A percentile compares a stretch with the other conserved stretches of the same genome.
Conservation (phyloP, 1,139 yeast species). For the Debaryomyces udenii region DNA sequence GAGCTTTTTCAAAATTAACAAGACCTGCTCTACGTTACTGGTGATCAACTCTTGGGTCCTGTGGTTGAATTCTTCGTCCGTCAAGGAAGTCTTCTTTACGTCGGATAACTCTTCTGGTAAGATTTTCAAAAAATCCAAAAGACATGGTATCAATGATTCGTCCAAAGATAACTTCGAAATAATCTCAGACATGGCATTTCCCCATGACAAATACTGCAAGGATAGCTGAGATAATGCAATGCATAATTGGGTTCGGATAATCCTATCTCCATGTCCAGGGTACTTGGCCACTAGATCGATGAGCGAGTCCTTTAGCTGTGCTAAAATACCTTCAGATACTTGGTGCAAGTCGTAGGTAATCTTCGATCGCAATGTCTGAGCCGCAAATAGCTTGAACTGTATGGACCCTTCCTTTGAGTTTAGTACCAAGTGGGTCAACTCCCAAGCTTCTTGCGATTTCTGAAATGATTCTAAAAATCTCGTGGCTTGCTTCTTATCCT, state of each 20-base stretch:
- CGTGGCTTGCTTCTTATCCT: constrained; percentile 62
- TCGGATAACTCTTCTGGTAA: constrained; percentile 91
- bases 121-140: constrained; percentile 77
- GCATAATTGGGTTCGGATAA: constrained; percentile 78
- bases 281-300: constrained; percentile 57
- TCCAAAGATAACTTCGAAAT: constrained; percentile 48
- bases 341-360: constrained; percentile 83
- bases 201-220: constrained; percentile 77
- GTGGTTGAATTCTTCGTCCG: constrained; percentile 75
- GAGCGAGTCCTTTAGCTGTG: constrained; percentile 63
- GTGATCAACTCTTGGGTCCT: constrained; percentile 67
- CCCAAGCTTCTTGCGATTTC: constrained; percentile 76
- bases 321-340: constrained; percentile 56
- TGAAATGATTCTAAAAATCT: constrained; percentile 78
- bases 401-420: constrained; percentile 26
- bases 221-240: constrained; percentile 82
- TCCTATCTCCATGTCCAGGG: constrained; percentile 45
- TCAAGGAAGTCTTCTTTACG: constrained; percentile 72
- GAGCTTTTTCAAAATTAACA: constrained; percentile 59
- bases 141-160: constrained; percentile 25
- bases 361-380: constrained; percentile 88
- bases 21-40: constrained; percentile 68
- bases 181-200: constrained; percentile 69
- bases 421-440: constrained; percentile 43
- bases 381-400: constrained; percentile 76